These are phyloP conservation scores for Mangifera indica DNA, from an alignment of 345 rosid species.

Conservation along the genomic window DNA sequence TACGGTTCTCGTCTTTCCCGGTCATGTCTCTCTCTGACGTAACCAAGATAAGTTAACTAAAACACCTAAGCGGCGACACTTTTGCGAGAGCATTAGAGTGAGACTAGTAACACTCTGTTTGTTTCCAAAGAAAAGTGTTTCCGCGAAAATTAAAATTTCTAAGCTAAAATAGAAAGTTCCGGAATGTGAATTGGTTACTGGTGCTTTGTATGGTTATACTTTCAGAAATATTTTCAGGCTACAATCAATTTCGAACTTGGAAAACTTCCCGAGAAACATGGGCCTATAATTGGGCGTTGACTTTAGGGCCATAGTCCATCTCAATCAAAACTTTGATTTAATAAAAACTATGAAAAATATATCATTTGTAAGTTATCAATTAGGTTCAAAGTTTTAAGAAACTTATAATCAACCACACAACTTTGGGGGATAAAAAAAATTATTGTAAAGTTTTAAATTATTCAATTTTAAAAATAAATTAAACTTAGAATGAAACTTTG, in stretches of 20 bases:
- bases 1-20: slow-evolving; percentile 76
- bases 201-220: background rate
- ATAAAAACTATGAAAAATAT: no score
- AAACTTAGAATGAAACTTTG: no score
- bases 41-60: background rate
- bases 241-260: no score
- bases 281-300: background rate
- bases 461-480: no score
- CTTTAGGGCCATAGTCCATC: background rate
- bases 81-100: background rate
- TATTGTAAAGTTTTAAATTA: no score
- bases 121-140: no score
- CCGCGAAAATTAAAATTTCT: background rate
- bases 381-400: no score
- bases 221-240: background rate
- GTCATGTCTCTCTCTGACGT: slow-evolving; percentile 46
- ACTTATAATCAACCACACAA: no score
- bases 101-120: background rate
- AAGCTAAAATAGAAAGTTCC: background rate
- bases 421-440: no score
- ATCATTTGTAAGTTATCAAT: no score
- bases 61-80: slow-evolving; percentile 5
- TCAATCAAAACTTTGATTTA: no score
- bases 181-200: background rate
- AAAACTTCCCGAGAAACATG: background rate